Conservation (phyloP, 768 basidiomycete species). For the Cystobasidiopsis lactophilus region DNA sequence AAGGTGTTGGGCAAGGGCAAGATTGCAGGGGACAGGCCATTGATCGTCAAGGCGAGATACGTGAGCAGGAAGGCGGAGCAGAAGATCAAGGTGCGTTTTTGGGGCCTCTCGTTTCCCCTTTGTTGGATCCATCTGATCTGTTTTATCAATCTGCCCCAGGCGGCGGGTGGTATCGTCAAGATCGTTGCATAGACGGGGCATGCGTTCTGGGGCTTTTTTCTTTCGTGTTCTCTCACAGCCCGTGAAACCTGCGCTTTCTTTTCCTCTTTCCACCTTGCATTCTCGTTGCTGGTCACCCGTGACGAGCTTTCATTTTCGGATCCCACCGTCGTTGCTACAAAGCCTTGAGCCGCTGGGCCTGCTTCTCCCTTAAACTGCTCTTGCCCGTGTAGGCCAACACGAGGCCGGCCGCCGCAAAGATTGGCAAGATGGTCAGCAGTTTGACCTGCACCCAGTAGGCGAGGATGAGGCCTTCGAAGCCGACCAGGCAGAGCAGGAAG, state of each 20-base stretch:
- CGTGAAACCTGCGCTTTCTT: no score
- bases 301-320: no score
- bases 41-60: constrained; percentile 86
- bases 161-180: constrained; percentile 80
- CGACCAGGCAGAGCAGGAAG: constrained; percentile 5
- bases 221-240: no score
- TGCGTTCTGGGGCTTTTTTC: neutral
- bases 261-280: no score
- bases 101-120: no score
- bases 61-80: constrained; percentile 20
- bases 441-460: constrained; percentile 4
- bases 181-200: constrained; percentile 55
- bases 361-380: neutral
- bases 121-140: neutral
- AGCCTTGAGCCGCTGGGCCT: neutral
- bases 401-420: constrained; percentile 1
- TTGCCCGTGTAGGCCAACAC: neutral
- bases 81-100: constrained; percentile 20
- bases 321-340: no score
- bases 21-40: constrained; percentile 58
- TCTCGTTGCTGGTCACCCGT: no score
- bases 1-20: constrained; percentile 92
- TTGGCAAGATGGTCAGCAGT: neutral
- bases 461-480: constrained; percentile 8
- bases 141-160: constrained; percentile 31